A percentile compares a stretch with the other conserved stretches of the same genome.
Conservation (phyloP, 139 green algal species). For the Pedinophyceae sp. region DNA sequence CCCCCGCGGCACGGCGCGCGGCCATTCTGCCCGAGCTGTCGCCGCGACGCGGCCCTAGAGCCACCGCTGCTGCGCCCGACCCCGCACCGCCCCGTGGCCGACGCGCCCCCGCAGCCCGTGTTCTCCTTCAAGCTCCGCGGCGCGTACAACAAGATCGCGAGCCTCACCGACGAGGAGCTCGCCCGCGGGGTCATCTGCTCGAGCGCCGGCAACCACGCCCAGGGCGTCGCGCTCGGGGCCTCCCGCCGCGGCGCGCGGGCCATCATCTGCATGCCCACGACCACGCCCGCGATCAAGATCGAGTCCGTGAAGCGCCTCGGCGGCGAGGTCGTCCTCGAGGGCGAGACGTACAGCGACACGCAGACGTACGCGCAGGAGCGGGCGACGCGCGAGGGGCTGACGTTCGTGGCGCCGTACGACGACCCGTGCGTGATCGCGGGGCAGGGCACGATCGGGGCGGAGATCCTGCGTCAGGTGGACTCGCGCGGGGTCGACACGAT, state of each 20-base stretch:
- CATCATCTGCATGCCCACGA: constrained; percentile 80
- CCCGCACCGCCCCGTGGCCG: background rate
- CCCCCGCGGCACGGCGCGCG: background rate
- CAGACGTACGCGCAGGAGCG: constrained; percentile 32
- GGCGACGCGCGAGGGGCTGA: constrained; percentile 34
- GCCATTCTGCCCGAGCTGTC: no score
- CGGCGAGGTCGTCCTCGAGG: constrained; percentile 75
- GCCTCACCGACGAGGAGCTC: constrained; percentile 45
- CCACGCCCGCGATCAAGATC: constrained; percentile 70
- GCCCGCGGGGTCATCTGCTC: constrained; percentile 75
- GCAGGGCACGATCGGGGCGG: constrained; percentile 83
- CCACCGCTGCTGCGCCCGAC: no score
- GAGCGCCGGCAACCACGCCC: constrained; percentile 88
- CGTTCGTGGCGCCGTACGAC: constrained; percentile 87
- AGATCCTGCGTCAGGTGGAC: constrained; percentile 63
- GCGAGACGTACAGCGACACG: constrained; percentile 66
- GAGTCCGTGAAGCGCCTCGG: constrained; percentile 60
- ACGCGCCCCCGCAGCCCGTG: constrained; percentile 38
- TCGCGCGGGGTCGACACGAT: background rate
- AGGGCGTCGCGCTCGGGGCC: constrained; percentile 79
- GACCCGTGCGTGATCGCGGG: constrained; percentile 87
- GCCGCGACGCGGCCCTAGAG: no score
- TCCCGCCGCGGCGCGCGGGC: constrained; percentile 46
- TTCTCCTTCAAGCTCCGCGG: constrained; percentile 93
- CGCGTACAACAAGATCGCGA: constrained; percentile 84